These are phyloP conservation scores for Candida sp. DNA, from an alignment of 1,139 yeast genomes.

Conservation along the genomic window DNA sequence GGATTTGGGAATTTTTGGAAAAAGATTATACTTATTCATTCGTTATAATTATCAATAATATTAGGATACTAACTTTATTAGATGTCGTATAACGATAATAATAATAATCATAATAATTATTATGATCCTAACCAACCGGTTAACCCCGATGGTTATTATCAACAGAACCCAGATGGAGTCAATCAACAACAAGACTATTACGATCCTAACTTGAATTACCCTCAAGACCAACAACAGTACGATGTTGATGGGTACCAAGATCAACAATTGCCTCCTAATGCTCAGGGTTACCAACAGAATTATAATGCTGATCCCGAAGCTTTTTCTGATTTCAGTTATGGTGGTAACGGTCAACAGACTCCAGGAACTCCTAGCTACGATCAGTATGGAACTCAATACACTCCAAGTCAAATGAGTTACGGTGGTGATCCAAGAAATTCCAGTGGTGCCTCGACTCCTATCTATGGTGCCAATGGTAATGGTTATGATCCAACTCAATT, in stretches of 20 bases:
- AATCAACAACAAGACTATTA: constrained; percentile 40
- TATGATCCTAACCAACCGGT: constrained; percentile 45
- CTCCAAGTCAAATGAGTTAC: constrained; percentile 81
- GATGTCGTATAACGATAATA: constrained; percentile 54
- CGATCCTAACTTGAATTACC: constrained; percentile 52
- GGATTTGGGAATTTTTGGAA: background rate
- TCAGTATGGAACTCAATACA: constrained; percentile 76
- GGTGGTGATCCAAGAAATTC: constrained; percentile 68
- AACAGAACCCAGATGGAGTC: constrained; percentile 40
- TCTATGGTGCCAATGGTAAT: constrained; percentile 68
- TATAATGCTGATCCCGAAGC: constrained; percentile 68
- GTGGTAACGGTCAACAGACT: constrained; percentile 46
- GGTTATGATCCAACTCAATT: constrained; percentile 66
- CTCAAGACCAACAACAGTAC: constrained; percentile 48
- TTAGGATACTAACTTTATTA: constrained; percentile 20
- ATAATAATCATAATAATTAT: constrained; percentile 45
- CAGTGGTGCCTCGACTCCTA: constrained; percentile 95
- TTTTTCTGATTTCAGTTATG: constrained; percentile 74
- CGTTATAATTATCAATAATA: constrained; percentile 1
- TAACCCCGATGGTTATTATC: constrained; percentile 44
- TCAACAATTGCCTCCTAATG: constrained; percentile 32
- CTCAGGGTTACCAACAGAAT: constrained; percentile 35
- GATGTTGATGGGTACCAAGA: constrained; percentile 49
- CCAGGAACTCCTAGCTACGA: constrained; percentile 69
- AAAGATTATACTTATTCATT: background rate